Conservation (phyloP, 495 filamentous ascomycete species). For the Penicillium bialowiezense region DNA sequence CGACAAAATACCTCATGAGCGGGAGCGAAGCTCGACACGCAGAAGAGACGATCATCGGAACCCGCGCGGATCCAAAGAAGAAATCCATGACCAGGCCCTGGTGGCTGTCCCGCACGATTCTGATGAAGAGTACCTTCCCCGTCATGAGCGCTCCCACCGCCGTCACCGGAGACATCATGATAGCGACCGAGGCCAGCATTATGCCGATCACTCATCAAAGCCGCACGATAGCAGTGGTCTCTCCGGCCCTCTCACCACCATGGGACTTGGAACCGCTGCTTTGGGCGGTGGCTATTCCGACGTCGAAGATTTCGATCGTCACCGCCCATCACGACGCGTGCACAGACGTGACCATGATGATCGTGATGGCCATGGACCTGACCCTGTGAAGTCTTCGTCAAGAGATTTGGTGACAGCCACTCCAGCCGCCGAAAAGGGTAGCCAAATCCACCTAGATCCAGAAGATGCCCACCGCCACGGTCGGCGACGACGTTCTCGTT, state of each 20-base stretch:
- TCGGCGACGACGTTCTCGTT: conserved; percentile 33
- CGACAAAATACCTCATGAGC: conserved; percentile 52
- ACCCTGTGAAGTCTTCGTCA: conserved; percentile 11
- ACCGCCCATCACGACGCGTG: conserved; percentile 9
- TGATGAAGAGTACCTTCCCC: conserved; percentile 37
- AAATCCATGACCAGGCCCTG: conserved; percentile 32
- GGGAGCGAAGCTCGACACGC: conserved; percentile 29
- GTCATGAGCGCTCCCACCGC: conserved; percentile 24
- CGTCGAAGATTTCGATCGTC: conserved; percentile 31
- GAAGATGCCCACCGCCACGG: conserved; percentile 19
- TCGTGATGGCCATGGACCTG: conserved; percentile 8
- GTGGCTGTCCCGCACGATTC: conserved; percentile 37
- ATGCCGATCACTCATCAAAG: conserved; percentile 25
- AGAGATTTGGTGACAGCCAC: conserved; percentile 9
- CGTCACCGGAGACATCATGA: conserved; percentile 28
- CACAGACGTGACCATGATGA: conserved; percentile 12
- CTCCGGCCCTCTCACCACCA: conserved; percentile 16
- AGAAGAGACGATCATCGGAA: conserved; percentile 31
- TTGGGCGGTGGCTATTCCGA: conserved; percentile 39
- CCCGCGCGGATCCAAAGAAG: conserved; percentile 24
- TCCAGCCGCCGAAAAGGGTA: conserved; percentile 10
- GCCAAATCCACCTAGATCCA: conserved; percentile 20
- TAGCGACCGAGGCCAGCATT: conserved; percentile 17
- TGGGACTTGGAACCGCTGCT: conserved; percentile 42
- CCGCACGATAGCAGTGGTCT: conserved; percentile 12